phyloP scores from a whole-genome alignment of 345 rosid genomes.

The Citrus medica region DNA sequence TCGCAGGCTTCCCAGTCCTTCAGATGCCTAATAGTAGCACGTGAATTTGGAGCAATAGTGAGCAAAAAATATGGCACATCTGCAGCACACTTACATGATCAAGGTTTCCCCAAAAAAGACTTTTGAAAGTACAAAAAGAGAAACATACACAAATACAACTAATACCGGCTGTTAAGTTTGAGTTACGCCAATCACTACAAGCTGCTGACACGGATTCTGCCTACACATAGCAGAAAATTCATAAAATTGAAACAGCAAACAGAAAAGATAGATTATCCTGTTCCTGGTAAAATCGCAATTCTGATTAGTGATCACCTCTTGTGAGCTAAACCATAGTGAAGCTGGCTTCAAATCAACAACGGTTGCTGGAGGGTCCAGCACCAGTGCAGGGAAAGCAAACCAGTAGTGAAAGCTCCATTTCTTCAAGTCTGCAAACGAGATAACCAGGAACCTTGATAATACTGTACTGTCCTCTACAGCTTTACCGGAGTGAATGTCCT shows the following conservation, averaged over 20 bases:
- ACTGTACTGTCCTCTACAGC: conserved; percentile 64
- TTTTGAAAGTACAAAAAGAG: not conserved
- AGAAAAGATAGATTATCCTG: not conserved
- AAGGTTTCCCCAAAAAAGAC: not conserved
- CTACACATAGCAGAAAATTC: conserved; percentile 27
- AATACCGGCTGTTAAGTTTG: conserved; percentile 62
- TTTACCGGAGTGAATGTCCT: conserved; percentile 75
- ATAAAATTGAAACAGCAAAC: conserved; percentile 3
- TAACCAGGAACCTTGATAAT: conserved; percentile 74
- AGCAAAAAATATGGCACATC: conserved; percentile 89
- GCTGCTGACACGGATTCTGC: conserved; percentile 73
- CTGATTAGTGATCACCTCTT: conserved; percentile 46
- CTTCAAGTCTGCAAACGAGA: conserved; percentile 84
- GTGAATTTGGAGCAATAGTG: conserved; percentile 51
- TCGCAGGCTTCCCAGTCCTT: conserved; percentile 70
- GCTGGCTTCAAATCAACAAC: conserved; percentile 72
- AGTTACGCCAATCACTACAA: conserved; percentile 83
- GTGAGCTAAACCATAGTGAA: conserved; percentile 57
- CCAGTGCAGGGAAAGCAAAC: conserved; percentile 90
- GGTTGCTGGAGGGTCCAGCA: conserved; percentile 78
- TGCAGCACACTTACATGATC: conserved; percentile 22
- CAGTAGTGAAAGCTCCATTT: conserved; percentile 88
- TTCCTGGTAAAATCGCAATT: conserved; percentile 5
- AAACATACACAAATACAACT: not conserved
- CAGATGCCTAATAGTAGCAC: conserved; percentile 54